These are phyloP conservation scores for Pythium pectinolyticum DNA, from an alignment of 352 stramenopile genomes.

Conservation along the genomic window DNA sequence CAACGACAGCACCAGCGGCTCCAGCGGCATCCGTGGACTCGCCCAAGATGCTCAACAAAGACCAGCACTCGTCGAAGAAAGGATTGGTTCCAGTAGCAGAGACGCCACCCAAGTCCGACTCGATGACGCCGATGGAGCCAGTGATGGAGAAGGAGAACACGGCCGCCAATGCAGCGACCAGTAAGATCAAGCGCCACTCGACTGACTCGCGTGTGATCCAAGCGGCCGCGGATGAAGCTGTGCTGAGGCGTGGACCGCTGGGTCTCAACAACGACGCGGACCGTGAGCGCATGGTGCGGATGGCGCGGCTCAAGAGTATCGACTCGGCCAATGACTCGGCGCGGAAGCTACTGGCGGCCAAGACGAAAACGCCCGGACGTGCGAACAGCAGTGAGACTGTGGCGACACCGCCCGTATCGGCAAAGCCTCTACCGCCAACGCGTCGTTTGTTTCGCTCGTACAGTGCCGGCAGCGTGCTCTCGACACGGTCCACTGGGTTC, in stretches of 20 bases:
- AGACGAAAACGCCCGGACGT: neutral
- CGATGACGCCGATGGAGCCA: slow-evolving; percentile 1
- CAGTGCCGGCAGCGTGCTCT: slow-evolving; percentile 71
- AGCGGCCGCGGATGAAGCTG: slow-evolving; percentile 48
- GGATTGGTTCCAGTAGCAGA: neutral
- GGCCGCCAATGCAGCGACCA: neutral
- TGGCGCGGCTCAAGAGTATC: slow-evolving; percentile 45
- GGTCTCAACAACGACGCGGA: slow-evolving; percentile 46
- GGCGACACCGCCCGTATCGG: neutral
- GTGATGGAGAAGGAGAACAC: neutral
- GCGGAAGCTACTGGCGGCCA: slow-evolving; percentile 6
- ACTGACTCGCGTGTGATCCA: slow-evolving; percentile 68
- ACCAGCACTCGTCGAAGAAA: neutral
- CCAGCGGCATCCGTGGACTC: neutral
- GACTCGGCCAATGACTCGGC: slow-evolving; percentile 32
- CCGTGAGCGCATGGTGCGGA: slow-evolving; percentile 36
- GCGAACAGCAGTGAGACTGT: neutral
- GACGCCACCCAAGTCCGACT: neutral
- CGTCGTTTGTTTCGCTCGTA: slow-evolving; percentile 48
- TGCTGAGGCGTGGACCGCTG: slow-evolving; percentile 12
- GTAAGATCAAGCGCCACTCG: slow-evolving; percentile 60
- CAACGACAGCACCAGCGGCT: neutral
- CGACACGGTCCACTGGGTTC: slow-evolving; percentile 36
- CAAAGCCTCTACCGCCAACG: neutral
- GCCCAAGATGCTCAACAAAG: neutral